These are phyloP conservation scores for Trichoderma sp. DNA, from an alignment of 2,329 filamentous ascomycete genomes.

Conservation along the genomic window DNA sequence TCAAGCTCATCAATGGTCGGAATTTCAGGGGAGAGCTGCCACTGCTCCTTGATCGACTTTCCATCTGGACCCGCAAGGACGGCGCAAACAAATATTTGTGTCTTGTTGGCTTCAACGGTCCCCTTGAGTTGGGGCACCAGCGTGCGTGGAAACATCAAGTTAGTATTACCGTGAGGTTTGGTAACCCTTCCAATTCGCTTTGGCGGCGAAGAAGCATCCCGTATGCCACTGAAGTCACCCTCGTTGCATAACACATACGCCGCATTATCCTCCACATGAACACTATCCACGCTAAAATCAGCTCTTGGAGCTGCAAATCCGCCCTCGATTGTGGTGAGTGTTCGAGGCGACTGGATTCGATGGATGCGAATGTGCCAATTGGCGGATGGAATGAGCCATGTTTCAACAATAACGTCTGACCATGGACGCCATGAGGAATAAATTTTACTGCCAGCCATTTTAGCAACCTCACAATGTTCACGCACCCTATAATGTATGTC, in stretches of 20 bases:
- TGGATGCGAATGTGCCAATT: constrained; percentile 20
- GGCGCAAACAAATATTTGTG: constrained; percentile 5
- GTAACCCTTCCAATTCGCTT: background rate
- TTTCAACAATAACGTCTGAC: constrained; percentile 9
- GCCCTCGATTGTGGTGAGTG: constrained; percentile 7
- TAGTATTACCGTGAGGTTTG: constrained; percentile 22
- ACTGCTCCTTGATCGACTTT: background rate
- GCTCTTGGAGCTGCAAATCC: constrained; percentile 18
- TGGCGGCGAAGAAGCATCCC: background rate
- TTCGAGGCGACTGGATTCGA: constrained; percentile 20
- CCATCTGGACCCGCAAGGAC: constrained; percentile 1
- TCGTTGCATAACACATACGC: background rate
- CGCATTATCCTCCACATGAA: background rate
- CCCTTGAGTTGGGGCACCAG: constrained; percentile 19
- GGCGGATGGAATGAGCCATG: constrained; percentile 13
- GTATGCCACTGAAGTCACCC: constrained; percentile 10
- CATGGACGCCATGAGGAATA: constrained; percentile 9
- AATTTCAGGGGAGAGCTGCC: background rate
- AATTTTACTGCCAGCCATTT: constrained; percentile 6
- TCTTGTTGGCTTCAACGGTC: constrained; percentile 1
- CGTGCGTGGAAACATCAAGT: constrained; percentile 21
- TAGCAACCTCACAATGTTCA: constrained; percentile 10
- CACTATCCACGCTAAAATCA: background rate
- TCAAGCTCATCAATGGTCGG: background rate
- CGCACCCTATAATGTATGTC: constrained; percentile 15